Evolutionary conservation across 345 rosid genomes (phyloP), one percentile per base, ranked within the genome.

Genomic region (Gossypium thurberi): DNA sequence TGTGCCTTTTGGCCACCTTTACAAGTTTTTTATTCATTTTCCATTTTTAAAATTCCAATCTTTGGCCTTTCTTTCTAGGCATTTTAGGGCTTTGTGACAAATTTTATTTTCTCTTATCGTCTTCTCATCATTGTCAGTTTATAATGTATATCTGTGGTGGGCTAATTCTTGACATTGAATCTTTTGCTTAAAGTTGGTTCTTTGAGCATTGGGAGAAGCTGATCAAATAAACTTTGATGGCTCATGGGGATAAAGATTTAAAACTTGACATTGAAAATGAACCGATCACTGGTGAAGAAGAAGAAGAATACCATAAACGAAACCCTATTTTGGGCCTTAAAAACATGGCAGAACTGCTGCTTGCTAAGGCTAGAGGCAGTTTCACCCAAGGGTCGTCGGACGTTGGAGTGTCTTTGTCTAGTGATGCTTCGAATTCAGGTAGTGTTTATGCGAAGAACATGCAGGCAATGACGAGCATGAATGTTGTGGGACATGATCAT

Each of bases 201-300:
- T 48, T 74, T 68, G 67, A 13, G 58, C 17, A 20, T 67, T 72
- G 12, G 62, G 74, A 62, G 76, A 74, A 75, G 63, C 43, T 17
- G 59, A 75, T 75, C 44, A 48, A 59, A 62, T 74, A 55, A 9
- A 50, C 70, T 71, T 68, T 62, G 10, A 75, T 77, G 64, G 82
- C 74, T 62, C 76, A 74, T 33, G 69, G 68, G 72, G 83, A 57
- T 15, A 72, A 71, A 42, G 89, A 81, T 74, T 75, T 83, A 51
- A 88, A 84, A 33, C 79, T 86, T 75, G 96, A 89, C 85, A 91
- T 90, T 37, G 98, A 94, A 82, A 81, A 76, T 66, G 97, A 96
- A 56, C 52, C 71, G 17, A 14, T 69, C 2, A 76, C 71, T 78
- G 72, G 73, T 77, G 81, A n/a, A 61, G 66, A 69, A 53, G 80